phyloP scores from a whole-genome alignment of 768 basidiomycete species.

The Thelephora ganbajun region DNA sequence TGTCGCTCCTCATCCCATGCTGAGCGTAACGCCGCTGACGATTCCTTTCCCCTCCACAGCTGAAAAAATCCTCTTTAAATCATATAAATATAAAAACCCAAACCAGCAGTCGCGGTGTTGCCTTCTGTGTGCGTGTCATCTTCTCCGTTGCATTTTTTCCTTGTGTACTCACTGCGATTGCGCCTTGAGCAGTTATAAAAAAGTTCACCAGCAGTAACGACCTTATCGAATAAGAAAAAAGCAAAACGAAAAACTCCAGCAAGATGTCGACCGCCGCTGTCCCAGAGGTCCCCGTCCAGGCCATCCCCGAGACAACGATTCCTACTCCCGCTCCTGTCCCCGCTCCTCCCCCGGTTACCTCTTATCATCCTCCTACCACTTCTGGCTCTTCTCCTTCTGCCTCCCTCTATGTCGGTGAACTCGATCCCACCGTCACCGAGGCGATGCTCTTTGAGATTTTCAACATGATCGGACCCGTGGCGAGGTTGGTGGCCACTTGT shows the following conservation, averaged over 20 bases:
- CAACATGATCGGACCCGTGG: slow-evolving; percentile 99
- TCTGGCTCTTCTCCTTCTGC: slow-evolving; percentile 62
- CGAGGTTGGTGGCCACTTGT: slow-evolving; percentile 45
- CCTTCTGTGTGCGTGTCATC: slow-evolving; percentile 44
- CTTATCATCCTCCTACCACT: slow-evolving; percentile 39
- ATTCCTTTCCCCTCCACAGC: slow-evolving; percentile 20
- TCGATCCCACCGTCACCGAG: slow-evolving; percentile 95
- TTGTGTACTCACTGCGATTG: slow-evolving; percentile 9
- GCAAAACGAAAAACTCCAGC: no score
- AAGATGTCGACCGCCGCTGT: slow-evolving; percentile 24
- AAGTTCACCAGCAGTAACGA: slow-evolving; percentile 91
- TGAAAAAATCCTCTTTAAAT: slow-evolving; percentile 44
- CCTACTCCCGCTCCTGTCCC: slow-evolving; percentile 32
- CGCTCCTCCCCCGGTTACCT: slow-evolving; percentile 37
- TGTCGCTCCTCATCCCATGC: slow-evolving; percentile 4
- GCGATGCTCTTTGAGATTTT: slow-evolving; percentile 99
- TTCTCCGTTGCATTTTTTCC: slow-evolving; percentile 6
- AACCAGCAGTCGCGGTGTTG: slow-evolving; percentile 72
- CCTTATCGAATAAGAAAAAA: slow-evolving; percentile 22
- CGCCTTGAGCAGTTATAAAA: slow-evolving; percentile 40
- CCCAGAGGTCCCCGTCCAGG: slow-evolving; percentile 16
- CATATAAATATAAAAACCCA: slow-evolving; percentile 41
- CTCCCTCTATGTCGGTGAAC: slow-evolving; percentile 97
- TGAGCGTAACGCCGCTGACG: neutral
- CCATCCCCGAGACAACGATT: slow-evolving; percentile 30